Evolutionary conservation across 2,329 filamentous ascomycete species (phyloP), one percentile per base, ranked within the genome.

Genomic region (Xylariales sp.): DNA sequence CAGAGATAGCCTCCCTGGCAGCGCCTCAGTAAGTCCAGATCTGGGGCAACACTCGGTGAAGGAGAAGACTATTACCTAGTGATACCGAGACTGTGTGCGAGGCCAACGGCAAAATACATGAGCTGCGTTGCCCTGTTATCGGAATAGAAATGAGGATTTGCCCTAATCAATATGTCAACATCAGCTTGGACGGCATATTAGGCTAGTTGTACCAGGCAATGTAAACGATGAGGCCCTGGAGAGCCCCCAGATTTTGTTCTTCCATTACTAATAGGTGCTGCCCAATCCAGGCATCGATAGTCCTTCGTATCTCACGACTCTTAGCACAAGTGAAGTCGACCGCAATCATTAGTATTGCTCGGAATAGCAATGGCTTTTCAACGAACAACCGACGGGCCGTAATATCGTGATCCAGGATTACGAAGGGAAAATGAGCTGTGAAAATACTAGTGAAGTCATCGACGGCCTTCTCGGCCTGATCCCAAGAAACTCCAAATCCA

Each of bases 201-300:
- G 32, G 34, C 32, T 34, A 12, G 16, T 46, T 75, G 57, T 76
- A 85, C 84, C 84, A 86, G 28, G 82, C 79, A 62, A 85, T 75
- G 48, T 80, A 79, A 50, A 84, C 77, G 7, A 86, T 68, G 8
- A 85, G 73, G 0, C 83, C 84, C 71, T 85, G 83, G 1, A 86
- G 77, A 3, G 83, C 72, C 63, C 84, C 83, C 8, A 86, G 64
- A 16, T 76, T 78, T 39, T 76, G 76, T 46, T 83, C 79, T 18
- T 80, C 80, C 65, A 80, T 77, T 1, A 83, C 77, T 0, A 86
- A 57, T 56, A 83, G 74, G 41, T 80, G 80, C 23, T 83, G 77
- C 5, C 81, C 78, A 36, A 85, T 71, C 72, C 83, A 82, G 6
- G 79, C 79, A 69, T 82, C 76, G 28, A 81, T 77, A 46, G 80